Evolutionary conservation across 2,329 filamentous ascomycete species (phyloP), one percentile per base, ranked within the genome.

Genomic region (Arthrobotrys entomopaga): DNA sequence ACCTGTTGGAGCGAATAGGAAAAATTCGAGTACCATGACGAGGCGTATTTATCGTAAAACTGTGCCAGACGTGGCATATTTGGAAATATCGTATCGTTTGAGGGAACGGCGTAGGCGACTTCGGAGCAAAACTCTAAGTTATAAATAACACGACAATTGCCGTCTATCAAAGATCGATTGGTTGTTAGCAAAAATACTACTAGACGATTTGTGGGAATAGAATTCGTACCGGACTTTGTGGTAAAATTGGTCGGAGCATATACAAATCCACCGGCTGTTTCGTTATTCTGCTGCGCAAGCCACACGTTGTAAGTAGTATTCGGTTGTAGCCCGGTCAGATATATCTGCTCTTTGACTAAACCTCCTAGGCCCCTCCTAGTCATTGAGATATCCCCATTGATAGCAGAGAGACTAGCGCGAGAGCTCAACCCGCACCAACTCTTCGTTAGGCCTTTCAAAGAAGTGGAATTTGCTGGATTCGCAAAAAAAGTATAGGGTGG

Each of bases 21-120:
- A 82, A 99, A 99, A 80, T 91, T 90, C 78, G 84, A 81, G 82
- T 91, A 97, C 81, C 90, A 88, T 2, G 80, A 79, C 20, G 83
- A 81, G 6, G 94, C 92, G 79, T 91, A 88, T 50, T 87, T 82
- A 81, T 99, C 94, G 83, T 98, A 99, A 69, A 90, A 87, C 2
- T 84, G 82, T 2, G 87, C 88, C 7, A 99, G 86, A 16, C 84
- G 83, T 1, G 86, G 84, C 57, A 85, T 83, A 78, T 88, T 88
- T 61, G 86, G 84, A 77, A 88, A 89, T 52, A 84, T 87, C 40
- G 84, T 82, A 1, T 87, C 85, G 79, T 96, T 96, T 46, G 90
- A 89, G 0, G 95, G 95, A 0, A 97, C 95, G 5, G 94, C 91
- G 80, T 97, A 97, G 58, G 94, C 92, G 54, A 94, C 90, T 78